Conservation (phyloP, 257 asterid species). For the Plantago elongata region DNA sequence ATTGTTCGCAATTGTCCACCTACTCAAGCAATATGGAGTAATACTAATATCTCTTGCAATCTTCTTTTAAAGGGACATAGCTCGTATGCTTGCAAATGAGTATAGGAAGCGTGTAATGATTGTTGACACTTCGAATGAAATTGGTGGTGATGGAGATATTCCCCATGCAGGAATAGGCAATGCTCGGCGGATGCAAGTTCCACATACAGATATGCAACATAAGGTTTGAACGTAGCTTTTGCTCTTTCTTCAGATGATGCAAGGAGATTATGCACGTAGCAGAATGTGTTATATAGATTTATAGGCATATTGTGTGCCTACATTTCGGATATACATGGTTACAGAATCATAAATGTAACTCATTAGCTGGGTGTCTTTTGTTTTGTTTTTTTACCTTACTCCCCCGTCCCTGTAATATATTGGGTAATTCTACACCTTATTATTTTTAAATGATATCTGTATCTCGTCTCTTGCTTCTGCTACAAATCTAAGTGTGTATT, state of each 20-base stretch:
- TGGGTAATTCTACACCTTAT: too few species aligned
- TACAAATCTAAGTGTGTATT: too few species aligned
- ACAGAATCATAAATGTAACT: conserved; percentile 10
- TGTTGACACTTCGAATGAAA: conserved; percentile 97
- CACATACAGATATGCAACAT: conserved; percentile 86
- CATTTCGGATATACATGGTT: background rate
- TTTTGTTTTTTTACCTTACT: too few species aligned
- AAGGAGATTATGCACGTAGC: conserved; percentile 8
- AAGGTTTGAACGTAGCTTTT: conserved; percentile 44
- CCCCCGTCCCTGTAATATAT: too few species aligned
- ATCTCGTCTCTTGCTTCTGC: too few species aligned
- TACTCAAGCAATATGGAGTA: conserved; percentile 10
- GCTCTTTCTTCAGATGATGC: conserved; percentile 10
- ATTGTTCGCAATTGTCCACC: conserved; percentile 2
- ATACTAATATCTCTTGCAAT: conserved; percentile 7
- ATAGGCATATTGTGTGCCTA: conserved; percentile 7
- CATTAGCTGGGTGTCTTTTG: too few species aligned
- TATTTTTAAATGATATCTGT: background rate
- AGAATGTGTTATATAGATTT: conserved; percentile 2
- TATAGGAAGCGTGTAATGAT: conserved; percentile 90
- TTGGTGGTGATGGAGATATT: conserved; percentile 98
- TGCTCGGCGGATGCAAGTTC: conserved; percentile 99
- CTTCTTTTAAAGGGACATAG: conserved; percentile 67
- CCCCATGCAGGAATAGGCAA: conserved; percentile 92
- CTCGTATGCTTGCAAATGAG: conserved; percentile 95